A percentile compares a stretch with the other conserved stretches of the same genome.
These are phyloP conservation scores for Paramecium pentaurelia DNA, from an alignment of 73 alveolate species.

Conservation along the genomic window DNA sequence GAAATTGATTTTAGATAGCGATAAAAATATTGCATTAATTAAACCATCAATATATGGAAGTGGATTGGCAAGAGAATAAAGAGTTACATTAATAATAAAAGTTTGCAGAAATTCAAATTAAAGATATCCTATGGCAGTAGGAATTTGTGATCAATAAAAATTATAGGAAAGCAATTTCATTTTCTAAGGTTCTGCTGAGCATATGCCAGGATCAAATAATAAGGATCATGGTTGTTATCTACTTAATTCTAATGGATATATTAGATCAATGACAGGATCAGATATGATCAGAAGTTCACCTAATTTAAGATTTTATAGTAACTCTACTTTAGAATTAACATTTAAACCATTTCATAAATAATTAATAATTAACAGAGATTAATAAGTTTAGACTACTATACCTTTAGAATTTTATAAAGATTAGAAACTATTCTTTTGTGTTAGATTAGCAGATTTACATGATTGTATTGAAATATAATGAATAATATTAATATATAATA, in stretches of 20 bases:
- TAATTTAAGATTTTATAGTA: conserved; percentile 1
- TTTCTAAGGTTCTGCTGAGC: neutral
- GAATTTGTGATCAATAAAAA: neutral
- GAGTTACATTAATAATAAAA: neutral
- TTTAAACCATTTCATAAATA: conserved; percentile 24
- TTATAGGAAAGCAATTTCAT: neutral
- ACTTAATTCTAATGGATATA: conserved; percentile 1
- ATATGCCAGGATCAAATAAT: conserved; percentile 12
- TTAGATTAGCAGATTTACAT: neutral
- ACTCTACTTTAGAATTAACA: conserved; percentile 10
- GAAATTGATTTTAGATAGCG: neutral
- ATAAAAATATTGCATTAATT: neutral
- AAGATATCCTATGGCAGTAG: conserved; percentile 4
- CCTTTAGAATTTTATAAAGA: neutral
- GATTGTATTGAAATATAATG: neutral
- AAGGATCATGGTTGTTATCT: conserved; percentile 19
- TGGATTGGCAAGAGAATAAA: neutral
- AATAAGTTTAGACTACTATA: neutral
- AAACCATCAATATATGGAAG: conserved; percentile 16
- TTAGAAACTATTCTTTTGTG: neutral
- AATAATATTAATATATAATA: neutral
- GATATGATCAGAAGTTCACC: conserved; percentile 1
- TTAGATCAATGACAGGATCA: neutral
- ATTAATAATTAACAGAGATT: conserved; percentile 7
- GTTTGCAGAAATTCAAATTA: neutral